Evolutionary conservation across 108 stramenopile species (phyloP).

Genomic region (Discostella stelligeroides): DNA sequence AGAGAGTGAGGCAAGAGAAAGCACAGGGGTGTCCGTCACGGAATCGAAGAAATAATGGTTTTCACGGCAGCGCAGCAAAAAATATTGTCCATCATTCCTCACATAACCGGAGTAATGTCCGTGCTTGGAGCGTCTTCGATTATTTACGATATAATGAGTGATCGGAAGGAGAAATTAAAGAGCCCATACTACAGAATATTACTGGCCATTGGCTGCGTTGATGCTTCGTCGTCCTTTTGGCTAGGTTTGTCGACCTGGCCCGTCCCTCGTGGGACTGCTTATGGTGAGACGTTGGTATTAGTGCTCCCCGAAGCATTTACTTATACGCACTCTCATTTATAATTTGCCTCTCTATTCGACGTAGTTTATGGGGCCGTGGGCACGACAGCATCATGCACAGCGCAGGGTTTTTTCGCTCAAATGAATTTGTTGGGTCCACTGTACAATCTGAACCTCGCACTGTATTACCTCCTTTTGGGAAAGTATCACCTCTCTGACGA

Average conservation of each 20-base stretch:
- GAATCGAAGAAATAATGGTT: no score
- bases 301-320: no score
- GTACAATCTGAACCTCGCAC: slow-evolving; percentile 51
- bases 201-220: slow-evolving; percentile 20
- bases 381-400: slow-evolving; percentile 47
- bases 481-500: slow-evolving; percentile 40
- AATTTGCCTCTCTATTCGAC: no score
- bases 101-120: slow-evolving; percentile 31
- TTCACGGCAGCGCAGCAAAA: slow-evolving; percentile 13
- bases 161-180: slow-evolving; percentile 18
- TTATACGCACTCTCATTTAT: no score
- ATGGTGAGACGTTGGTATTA: background rate
- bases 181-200: slow-evolving; percentile 31
- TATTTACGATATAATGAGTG: slow-evolving; percentile 29
- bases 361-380: slow-evolving; percentile 48
- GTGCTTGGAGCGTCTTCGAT: slow-evolving; percentile 28
- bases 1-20: no score
- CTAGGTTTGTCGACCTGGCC: slow-evolving; percentile 53
- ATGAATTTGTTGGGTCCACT: slow-evolving; percentile 43
- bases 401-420: slow-evolving; percentile 66
- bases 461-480: slow-evolving; percentile 61
- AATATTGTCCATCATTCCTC: slow-evolving; percentile 21
- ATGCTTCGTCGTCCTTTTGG: slow-evolving; percentile 27
- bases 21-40: no score
- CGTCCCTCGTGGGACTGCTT: slow-evolving; percentile 37